These are phyloP conservation scores for Lanmaoa rubissima DNA, from an alignment of 768 basidiomycete genomes.

Conservation along the genomic window DNA sequence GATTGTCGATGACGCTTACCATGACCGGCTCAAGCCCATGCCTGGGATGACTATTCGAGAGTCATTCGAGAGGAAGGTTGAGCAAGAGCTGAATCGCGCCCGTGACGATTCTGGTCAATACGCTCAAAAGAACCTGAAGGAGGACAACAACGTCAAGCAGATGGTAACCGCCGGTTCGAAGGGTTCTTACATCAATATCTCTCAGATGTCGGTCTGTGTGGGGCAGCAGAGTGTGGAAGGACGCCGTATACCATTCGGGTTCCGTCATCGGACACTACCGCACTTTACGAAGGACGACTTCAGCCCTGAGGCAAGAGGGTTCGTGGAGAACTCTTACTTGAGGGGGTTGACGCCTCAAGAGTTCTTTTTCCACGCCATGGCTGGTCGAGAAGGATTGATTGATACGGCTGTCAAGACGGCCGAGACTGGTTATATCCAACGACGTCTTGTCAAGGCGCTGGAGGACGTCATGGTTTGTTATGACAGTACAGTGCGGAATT, in stretches of 20 bases:
- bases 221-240: slow-evolving; percentile 99
- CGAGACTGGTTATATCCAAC: slow-evolving; percentile 98
- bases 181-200: slow-evolving; percentile 99
- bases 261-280: slow-evolving; percentile 92
- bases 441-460: slow-evolving; percentile 94
- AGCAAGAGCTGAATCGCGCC: slow-evolving; percentile 88
- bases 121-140: slow-evolving; percentile 96
- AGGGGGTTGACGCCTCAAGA: slow-evolving; percentile 96
- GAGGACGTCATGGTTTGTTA: slow-evolving; percentile 98
- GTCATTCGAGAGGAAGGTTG: slow-evolving; percentile 92
- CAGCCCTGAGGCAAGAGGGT: slow-evolving; percentile 95
- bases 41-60: slow-evolving; percentile 99
- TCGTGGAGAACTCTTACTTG: slow-evolving; percentile 98
- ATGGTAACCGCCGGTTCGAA: slow-evolving; percentile 99
- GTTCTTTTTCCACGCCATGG: slow-evolving; percentile 99
- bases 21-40: slow-evolving; percentile 82
- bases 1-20: slow-evolving; percentile 79
- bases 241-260: slow-evolving; percentile 97
- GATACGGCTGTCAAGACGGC: slow-evolving; percentile 99
- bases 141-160: slow-evolving; percentile 99
- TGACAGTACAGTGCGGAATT: slow-evolving; percentile 97
- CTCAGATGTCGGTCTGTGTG: slow-evolving; percentile 99
- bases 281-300: slow-evolving; percentile 99
- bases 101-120: slow-evolving; percentile 95
- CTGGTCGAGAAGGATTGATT: slow-evolving; percentile 97